phyloP scores from a whole-genome alignment of 2,329 filamentous ascomycete species.

The Fulvia fulva region DNA sequence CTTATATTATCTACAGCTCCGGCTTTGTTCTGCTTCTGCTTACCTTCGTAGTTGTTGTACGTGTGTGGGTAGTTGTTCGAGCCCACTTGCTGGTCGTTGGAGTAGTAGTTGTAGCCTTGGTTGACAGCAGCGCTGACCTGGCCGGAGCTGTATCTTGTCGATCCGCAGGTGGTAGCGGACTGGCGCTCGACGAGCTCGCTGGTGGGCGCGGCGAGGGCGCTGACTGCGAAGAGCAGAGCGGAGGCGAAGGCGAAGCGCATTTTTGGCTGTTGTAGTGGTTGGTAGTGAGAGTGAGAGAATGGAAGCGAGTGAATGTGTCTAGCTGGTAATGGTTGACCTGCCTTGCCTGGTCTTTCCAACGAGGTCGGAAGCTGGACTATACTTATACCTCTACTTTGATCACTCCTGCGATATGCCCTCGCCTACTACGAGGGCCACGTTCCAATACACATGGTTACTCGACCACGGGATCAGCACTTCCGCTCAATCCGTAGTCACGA shows the following conservation, averaged over 20 bases:
- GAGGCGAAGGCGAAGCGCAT: constrained; percentile 31
- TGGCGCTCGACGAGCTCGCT: constrained; percentile 36
- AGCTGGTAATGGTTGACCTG: not conserved
- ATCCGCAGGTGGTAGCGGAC: constrained; percentile 53
- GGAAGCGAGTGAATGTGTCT: not conserved
- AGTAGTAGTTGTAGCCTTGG: constrained; percentile 51
- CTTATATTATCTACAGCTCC: too few species aligned
- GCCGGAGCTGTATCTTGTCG: constrained; percentile 48
- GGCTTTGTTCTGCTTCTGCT: not conserved
- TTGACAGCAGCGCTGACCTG: constrained; percentile 50
- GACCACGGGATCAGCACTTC: not conserved
- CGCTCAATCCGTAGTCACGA: not conserved
- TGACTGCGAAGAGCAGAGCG: constrained; percentile 28
- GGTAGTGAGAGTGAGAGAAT: constrained; percentile 3
- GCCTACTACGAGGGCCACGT: not conserved
- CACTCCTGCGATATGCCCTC: not conserved
- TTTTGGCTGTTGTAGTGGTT: constrained; percentile 12
- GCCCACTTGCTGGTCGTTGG: constrained; percentile 30
- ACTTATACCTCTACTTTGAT: constrained; percentile 8
- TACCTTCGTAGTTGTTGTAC: constrained; percentile 24
- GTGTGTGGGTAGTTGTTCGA: constrained; percentile 34
- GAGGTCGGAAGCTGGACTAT: not conserved
- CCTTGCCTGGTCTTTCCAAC: not conserved
- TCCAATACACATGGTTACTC: not conserved
- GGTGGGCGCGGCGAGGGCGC: constrained; percentile 22